Conservation (phyloP, 176 grass and related monocot genomes). For the Aegilops longissima region DNA sequence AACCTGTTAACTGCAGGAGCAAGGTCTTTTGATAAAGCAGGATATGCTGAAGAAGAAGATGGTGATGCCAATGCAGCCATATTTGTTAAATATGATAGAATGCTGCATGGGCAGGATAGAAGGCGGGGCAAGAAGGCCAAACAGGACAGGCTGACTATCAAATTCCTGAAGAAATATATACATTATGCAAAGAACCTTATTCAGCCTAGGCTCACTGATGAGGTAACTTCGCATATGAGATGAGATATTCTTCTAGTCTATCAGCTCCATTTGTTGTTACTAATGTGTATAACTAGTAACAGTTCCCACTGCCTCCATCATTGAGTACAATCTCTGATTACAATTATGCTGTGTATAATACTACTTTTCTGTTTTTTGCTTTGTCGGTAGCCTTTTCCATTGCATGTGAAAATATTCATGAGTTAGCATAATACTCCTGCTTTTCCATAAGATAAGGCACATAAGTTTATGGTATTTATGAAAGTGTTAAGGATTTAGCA, state of each 20-base stretch:
- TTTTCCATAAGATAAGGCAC: not conserved
- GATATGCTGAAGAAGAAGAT: constrained; percentile 89
- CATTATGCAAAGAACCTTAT: constrained; percentile 96
- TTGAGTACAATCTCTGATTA: not conserved
- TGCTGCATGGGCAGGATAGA: constrained; percentile 95
- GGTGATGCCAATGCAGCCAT: constrained; percentile 67
- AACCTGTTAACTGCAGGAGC: constrained; percentile 41
- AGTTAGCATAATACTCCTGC: not conserved
- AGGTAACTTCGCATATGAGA: constrained; percentile 52
- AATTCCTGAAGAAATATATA: constrained; percentile 98
- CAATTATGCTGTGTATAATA: not conserved
- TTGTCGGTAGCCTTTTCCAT: not conserved
- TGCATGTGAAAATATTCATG: not conserved
- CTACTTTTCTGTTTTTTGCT: not conserved
- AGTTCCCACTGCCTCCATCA: not conserved
- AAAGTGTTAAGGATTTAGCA: not conserved
- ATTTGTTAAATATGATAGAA: constrained; percentile 94
- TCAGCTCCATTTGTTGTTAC: not conserved
- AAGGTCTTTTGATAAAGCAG: constrained; percentile 56
- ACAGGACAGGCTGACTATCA: constrained; percentile 82
- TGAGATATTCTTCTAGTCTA: not conserved
- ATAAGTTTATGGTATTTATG: not conserved
- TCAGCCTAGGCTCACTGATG: constrained; percentile 90
- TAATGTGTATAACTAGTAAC: not conserved
- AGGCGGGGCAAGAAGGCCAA: constrained; percentile 81